Base-by-base conservation (phyloP, 768 basidiomycete species). In the Agaricus sinodeliciosus region DNA sequence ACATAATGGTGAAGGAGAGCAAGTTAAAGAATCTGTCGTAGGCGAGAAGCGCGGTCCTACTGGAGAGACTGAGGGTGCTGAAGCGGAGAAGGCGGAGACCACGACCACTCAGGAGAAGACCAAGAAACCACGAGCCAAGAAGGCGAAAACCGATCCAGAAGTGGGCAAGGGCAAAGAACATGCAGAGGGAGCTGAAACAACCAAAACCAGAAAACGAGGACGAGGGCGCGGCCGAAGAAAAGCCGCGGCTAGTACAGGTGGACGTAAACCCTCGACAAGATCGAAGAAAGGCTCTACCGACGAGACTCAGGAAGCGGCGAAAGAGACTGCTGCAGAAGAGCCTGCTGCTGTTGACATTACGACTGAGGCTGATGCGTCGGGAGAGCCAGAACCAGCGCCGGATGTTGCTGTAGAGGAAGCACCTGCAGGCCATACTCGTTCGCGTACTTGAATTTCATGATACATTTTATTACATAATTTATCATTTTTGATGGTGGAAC, bases 11-110 rank as follows among this genome's bases (percentile, higher is more conserved):
- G 28, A 35, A 18, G n/a, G 31, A 9, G 48, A 25, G 27, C 5
- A 41, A 18, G 25, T 1, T 8, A 58, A 61, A 25, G 68, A 66
- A 43, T 59, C 64, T 0, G 51, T 51, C 5, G 60, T 56, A 12
- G 58, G 62, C 6, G 52, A 51, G 36, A 49, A 49, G 25, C 37
- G 48, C 9, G 31, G 31, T 7, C 11, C 2, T 31, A 37, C 26
- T 28, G 26, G 48, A n/a, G 39, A 28, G 18, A n/a, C 37, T 11
- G 37, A 9, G 5, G 26, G 39, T 3, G 3, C 22, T 22, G n/a
- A 27, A 7, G 16, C 26, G 48, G 22, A 27, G 7, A 40, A 49
- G 35, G n/a, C 47, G 12, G 19, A 27, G n/a, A 13, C 25, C 3
- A 26, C 4, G 28, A n/a, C 43, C 28, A 18, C 28, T 15, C 28